A percentile compares a stretch with the other conserved stretches of the same genome.
These are phyloP conservation scores for Wickerhamomyces bisporus DNA, from an alignment of 805 yeast species.

Conservation along the genomic window DNA sequence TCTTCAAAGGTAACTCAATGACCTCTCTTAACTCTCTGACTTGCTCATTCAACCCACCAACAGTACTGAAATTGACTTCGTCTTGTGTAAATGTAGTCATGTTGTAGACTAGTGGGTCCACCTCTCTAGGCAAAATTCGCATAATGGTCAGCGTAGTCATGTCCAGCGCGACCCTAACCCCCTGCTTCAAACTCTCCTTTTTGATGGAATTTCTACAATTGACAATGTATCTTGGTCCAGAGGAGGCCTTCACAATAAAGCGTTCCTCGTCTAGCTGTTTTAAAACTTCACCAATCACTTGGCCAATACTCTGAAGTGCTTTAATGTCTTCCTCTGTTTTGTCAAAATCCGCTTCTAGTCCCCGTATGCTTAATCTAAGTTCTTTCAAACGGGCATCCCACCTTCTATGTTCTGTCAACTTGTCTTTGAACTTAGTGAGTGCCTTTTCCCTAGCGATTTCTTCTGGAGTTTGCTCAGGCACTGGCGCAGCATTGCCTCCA, in stretches of 20 bases:
- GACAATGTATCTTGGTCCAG: slow-evolving; percentile 96
- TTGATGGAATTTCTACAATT: slow-evolving; percentile 94
- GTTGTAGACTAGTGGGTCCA: slow-evolving; percentile 95
- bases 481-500: slow-evolving; percentile 20
- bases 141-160: slow-evolving; percentile 96
- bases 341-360: slow-evolving; percentile 74
- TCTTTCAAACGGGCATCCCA: slow-evolving; percentile 91
- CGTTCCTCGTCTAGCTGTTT: slow-evolving; percentile 93
- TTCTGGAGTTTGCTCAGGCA: slow-evolving; percentile 30
- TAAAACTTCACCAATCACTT: slow-evolving; percentile 93
- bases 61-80: slow-evolving; percentile 87
- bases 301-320: slow-evolving; percentile 96
- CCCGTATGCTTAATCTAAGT: slow-evolving; percentile 76
- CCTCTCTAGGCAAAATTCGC: slow-evolving; percentile 96
- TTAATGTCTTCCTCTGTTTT: slow-evolving; percentile 96
- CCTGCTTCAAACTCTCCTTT: slow-evolving; percentile 78
- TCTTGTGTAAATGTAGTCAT: slow-evolving; percentile 99
- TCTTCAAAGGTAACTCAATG: slow-evolving; percentile 92
- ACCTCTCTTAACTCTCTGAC: slow-evolving; percentile 96
- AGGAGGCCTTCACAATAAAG: slow-evolving; percentile 91
- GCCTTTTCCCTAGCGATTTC: slow-evolving; percentile 79
- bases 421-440: slow-evolving; percentile 71
- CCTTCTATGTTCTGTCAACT: slow-evolving; percentile 86
- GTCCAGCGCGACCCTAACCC: slow-evolving; percentile 93
- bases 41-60: slow-evolving; percentile 95